Evolutionary conservation across 257 asterid genomes (phyloP).

Genomic region (Gynochthodes officinalis): DNA sequence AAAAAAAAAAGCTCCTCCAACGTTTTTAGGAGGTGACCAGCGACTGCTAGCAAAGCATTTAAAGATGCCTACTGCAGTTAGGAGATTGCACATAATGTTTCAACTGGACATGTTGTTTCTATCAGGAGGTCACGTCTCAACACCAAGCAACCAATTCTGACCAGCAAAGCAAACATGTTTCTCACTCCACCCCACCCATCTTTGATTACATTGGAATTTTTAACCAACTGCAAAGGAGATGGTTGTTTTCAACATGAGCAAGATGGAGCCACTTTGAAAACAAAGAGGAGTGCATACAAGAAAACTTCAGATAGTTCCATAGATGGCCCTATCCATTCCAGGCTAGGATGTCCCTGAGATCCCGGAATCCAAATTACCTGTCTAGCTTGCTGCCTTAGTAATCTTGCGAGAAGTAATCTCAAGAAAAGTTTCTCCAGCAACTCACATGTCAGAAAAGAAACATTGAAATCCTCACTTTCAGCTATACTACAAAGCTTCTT

Average conservation of each 20-base stretch:
- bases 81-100: constrained; percentile 72
- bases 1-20: constrained; percentile 66
- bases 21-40: constrained; percentile 49
- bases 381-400: constrained; percentile 76
- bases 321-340: constrained; percentile 74
- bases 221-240: constrained; percentile 68
- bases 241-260: constrained; percentile 76
- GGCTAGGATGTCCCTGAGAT: constrained; percentile 65
- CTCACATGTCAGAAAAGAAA: constrained; percentile 66
- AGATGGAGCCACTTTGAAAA: constrained; percentile 89
- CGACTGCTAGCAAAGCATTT: constrained; percentile 62
- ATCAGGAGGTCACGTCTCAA: constrained; percentile 69
- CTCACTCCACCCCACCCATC: constrained; percentile 99
- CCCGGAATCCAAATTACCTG: constrained; percentile 80
- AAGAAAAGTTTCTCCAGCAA: constrained; percentile 69
- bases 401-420: constrained; percentile 71
- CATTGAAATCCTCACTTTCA: constrained; percentile 60
- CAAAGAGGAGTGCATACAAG: constrained; percentile 79
- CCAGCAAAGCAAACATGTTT: constrained; percentile 67
- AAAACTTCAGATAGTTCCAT: constrained; percentile 79
- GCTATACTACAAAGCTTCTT: constrained; percentile 69
- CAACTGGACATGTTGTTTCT: constrained; percentile 70
- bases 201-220: constrained; percentile 76
- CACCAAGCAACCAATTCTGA: constrained; percentile 72
- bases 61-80: constrained; percentile 74